Evolutionary conservation across 225 moss, liverwort and hornwort genomes (phyloP), one percentile per base, ranked within the genome.

Genomic region (Thuidium tamariscinum): DNA sequence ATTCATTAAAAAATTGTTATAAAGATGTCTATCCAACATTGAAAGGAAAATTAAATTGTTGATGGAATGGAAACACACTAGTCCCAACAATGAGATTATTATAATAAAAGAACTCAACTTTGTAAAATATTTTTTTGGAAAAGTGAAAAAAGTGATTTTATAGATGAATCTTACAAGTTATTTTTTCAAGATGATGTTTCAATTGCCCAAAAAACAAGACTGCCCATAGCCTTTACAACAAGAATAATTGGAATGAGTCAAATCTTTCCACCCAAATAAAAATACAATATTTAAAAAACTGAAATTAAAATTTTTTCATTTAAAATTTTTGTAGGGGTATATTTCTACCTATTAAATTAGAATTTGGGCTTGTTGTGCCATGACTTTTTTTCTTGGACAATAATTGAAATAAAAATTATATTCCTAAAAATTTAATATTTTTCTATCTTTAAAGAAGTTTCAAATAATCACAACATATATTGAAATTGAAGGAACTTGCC

Each of bases 401-500:
- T 1, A 4, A 37, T 67, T 67, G 22, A 67, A 67, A 67, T 67
- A 37, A 67, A 12, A 67, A 4, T 37, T 4, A 67, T 13, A 7
- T 22, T 67, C 2, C 0, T 1, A 2, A 7, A 4, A 7, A 12
- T 4, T 0, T 67, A 7, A 37, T 37, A 5, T 37, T 0, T 37
- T 37, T 65, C 13, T 4, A 13, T 22, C 4, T 68, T 67, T 1
- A 7, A 2, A 22, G 37, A 14, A 4, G 7, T 2, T 68, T 68
- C 8, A 7, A 68, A 39, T 3, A 68, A 21, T 13, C 23, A 39
- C 1, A 2, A 23, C 13, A 22, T 23, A 39, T 37, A 68, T 68
- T 37, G 22, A 37, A 2, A 19, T 4, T 2, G 2, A 3, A 36
- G 1, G 5, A 36, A 3, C 20, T 0, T 13, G 0, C 4, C 6